Percentiles rank a stretch among this genome's conserved stretches.
Conservation (phyloP, 495 filamentous ascomycete genomes). For the Aspergillus indologenus region DNA sequence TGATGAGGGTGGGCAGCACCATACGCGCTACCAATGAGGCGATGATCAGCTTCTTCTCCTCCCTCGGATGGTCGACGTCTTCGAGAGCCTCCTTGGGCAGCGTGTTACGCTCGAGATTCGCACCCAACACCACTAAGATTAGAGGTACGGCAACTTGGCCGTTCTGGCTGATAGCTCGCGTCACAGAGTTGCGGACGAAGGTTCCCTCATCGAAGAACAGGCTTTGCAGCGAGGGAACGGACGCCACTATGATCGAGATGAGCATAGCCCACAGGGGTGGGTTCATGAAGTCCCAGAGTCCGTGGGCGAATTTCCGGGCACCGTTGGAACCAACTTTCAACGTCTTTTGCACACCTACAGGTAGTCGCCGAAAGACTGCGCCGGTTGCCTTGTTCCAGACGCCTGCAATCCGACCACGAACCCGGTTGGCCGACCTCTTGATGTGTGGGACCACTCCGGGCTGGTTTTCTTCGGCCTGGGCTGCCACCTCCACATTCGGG, state of each 20-base stretch:
- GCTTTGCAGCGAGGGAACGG: constrained; percentile 76
- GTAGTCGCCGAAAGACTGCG: constrained; percentile 48
- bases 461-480: constrained; percentile 18
- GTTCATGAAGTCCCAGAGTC: constrained; percentile 93
- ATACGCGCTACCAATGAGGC: constrained; percentile 85
- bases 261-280: constrained; percentile 98
- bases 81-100: constrained; percentile 54
- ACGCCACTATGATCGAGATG: constrained; percentile 80
- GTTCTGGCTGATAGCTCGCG: constrained; percentile 77
- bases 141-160: constrained; percentile 91
- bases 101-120: constrained; percentile 82
- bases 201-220: constrained; percentile 88
- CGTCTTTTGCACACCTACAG: constrained; percentile 52
- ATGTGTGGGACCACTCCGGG: constrained; percentile 24
- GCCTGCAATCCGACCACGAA: constrained; percentile 17
- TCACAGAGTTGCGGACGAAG: constrained; percentile 90
- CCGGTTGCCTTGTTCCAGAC: constrained; percentile 24
- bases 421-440: constrained; percentile 23
- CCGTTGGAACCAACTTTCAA: constrained; percentile 44
- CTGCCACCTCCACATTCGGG: constrained; percentile 39
- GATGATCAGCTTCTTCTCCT: constrained; percentile 76
- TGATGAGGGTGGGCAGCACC: constrained; percentile 86
- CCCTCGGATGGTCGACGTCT: constrained; percentile 55
- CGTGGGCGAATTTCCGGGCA: constrained; percentile 53
- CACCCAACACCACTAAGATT: constrained; percentile 94